A percentile compares a stretch with the other conserved stretches of the same genome.
phyloP scores from a whole-genome alignment of 2,329 filamentous ascomycete species.

The Curvularia verruculosa region DNA sequence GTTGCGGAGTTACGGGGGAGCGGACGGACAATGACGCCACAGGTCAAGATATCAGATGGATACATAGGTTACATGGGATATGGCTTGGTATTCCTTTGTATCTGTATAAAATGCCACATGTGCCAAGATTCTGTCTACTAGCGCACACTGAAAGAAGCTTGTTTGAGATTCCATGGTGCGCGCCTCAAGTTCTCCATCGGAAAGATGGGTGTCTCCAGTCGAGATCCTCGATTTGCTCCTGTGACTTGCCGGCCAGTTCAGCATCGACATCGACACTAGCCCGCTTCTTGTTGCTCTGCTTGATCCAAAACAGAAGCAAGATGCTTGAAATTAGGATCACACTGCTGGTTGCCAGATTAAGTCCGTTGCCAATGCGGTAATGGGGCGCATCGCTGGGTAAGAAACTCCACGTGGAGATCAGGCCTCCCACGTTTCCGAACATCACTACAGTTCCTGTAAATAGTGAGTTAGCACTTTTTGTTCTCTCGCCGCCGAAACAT shows the following conservation, averaged over 20 bases:
- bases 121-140: neutral
- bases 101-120: neutral
- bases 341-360: constrained; percentile 70
- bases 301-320: constrained; percentile 65
- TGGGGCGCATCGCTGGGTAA: constrained; percentile 67
- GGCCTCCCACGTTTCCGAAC: constrained; percentile 74
- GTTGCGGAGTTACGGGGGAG: neutral
- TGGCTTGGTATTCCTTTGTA: neutral
- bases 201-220: constrained; percentile 65
- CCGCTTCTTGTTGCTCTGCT: constrained; percentile 65
- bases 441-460: constrained; percentile 65
- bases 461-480: neutral
- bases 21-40: neutral
- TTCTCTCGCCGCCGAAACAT: too few relatives aligned
- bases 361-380: constrained; percentile 72
- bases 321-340: constrained; percentile 61
- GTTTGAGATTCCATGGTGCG: neutral
- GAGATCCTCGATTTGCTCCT: constrained; percentile 41
- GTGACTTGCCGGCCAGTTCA: constrained; percentile 59
- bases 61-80: neutral
- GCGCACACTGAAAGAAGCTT: neutral
- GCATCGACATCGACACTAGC: constrained; percentile 61
- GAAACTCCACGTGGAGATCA: constrained; percentile 71
- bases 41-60: too few relatives aligned
- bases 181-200: constrained; percentile 59